Percentiles rank a stretch among this genome's conserved stretches.
Evolutionary conservation across 176 grass and related monocot species (phyloP).

Genomic region (Eragrostis nindensis): DNA sequence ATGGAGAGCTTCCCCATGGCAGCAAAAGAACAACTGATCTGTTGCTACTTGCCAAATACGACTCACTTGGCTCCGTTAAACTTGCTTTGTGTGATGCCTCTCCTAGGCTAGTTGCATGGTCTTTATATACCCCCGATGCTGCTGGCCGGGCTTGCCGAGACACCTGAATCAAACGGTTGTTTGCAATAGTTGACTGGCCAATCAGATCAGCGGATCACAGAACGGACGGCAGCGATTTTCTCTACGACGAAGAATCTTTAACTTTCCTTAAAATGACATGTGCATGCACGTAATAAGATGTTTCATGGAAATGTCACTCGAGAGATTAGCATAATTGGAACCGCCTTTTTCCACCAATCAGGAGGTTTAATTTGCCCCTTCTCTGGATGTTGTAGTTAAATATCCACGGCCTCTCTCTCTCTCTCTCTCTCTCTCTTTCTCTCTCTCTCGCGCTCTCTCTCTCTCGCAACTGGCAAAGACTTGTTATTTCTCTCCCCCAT

Average conservation of each 20-base stretch:
- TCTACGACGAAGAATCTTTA: too few species aligned
- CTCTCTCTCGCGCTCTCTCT: too few species aligned
- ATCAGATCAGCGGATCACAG: not conserved
- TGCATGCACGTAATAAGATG: not conserved
- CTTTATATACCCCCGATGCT: not conserved
- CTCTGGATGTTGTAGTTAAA: too few species aligned
- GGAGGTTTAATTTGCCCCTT: too few species aligned
- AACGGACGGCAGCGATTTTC: too few species aligned
- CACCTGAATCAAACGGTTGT: not conserved
- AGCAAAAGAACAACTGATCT: not conserved
- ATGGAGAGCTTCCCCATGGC: slow-evolving; percentile 26
- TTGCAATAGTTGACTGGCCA: not conserved
- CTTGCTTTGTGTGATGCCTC: not conserved
- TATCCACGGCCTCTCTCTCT: too few species aligned
- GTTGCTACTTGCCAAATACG: not conserved
- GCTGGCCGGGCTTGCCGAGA: not conserved
- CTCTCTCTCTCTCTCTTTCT: not conserved
- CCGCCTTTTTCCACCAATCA: not conserved
- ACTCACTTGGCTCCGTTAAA: not conserved
- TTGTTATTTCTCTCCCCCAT: too few species aligned
- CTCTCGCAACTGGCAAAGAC: too few species aligned
- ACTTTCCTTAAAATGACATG: too few species aligned
- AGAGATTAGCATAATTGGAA: not conserved
- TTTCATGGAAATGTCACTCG: not conserved
- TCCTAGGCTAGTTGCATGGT: not conserved